Base-by-base conservation (phyloP, 1,284 basidiomycete species). In the Trametes hirsuta region DNA sequence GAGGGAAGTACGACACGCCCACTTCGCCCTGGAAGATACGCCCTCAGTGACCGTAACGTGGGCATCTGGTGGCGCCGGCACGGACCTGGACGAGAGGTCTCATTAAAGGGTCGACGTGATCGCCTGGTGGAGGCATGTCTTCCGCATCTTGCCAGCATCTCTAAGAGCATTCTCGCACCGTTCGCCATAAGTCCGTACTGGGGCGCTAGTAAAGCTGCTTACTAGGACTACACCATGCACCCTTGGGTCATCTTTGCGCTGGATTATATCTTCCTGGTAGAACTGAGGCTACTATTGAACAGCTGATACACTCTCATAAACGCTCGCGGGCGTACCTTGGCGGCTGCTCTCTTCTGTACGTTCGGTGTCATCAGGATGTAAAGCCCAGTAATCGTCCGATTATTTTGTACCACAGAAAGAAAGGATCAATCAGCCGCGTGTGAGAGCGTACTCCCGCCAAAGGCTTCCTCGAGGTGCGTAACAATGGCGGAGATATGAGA, bases 61-160 rank as follows among this genome's bases (percentile, higher is more conserved):
- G 30, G 30, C 30, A 53, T 22, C 18, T 22, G 11, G 56, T 12
- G 15, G 34, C 35, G 24, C 6, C 12, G 25, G n/a, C 12, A 57
- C 66, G 46, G n/a, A 66, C 68, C 65, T 63, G 85, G 55, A 80
- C 75, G 18, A 96, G 81, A n/a, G 86, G 84, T 42, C 91, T 81
- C 78, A 92, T 85, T 53, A 94, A 79, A 12, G 90, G 89, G 71
- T 93, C 90, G 45, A 74, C 66, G 55, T 79, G 73, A 35, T 81
- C 75, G 34, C 75, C 73, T 12, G 76, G 72, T 0, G 78, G 77
- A 34, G 81, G 81, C 24, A 84, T 68, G 61, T 91, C 89, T 67
- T 93, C 90, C 11, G 84, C 83, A 72, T 93, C 91, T 66, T 91
- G 88, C 91, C 91, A 93, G 69, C 88, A 91, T 71, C 89, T 83